Percentiles rank a stretch among this genome's conserved stretches.
Conservation (phyloP, 371 early-diverging fungal species). For the Mucor lusitanicus region DNA sequence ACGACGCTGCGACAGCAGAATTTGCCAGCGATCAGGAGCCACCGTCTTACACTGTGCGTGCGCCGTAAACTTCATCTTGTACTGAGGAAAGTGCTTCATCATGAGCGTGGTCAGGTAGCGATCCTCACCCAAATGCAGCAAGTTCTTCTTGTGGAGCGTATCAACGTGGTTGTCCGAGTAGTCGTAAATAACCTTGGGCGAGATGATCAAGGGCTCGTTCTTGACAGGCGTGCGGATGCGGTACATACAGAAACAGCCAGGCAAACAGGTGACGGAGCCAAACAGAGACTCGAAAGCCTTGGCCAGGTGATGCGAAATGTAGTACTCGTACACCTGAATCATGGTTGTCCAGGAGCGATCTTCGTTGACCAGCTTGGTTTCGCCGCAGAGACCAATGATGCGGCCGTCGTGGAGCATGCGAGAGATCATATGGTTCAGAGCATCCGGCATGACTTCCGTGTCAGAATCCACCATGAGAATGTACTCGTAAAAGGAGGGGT, state of each 20-base stretch:
- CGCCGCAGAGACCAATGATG: constrained; percentile 93
- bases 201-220: constrained; percentile 89
- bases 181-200: constrained; percentile 88
- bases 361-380: constrained; percentile 89
- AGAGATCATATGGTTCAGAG: constrained; percentile 85
- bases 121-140: constrained; percentile 79
- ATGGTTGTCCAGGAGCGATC: constrained; percentile 92
- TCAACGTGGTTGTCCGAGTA: constrained; percentile 96
- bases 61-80: constrained; percentile 96
- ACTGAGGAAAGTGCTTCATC: constrained; percentile 97
- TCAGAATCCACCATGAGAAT: constrained; percentile 97
- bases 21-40: constrained; percentile 94
- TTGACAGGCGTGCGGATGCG: constrained; percentile 84
- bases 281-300: constrained; percentile 99
- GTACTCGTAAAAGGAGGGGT: constrained; percentile 89
- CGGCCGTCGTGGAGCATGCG: constrained; percentile 87
- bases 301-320: constrained; percentile 96
- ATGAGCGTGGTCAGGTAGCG: constrained; percentile 95
- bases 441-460: constrained; percentile 85
- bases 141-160: constrained; percentile 95
- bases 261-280: constrained; percentile 95
- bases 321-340: constrained; percentile 99
- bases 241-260: constrained; percentile 97
- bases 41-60: constrained; percentile 97
- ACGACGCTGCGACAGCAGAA: constrained; percentile 86